These are phyloP conservation scores for Musa acuminata DNA, from an alignment of 176 grass and related monocot species.

Conservation along the genomic window DNA sequence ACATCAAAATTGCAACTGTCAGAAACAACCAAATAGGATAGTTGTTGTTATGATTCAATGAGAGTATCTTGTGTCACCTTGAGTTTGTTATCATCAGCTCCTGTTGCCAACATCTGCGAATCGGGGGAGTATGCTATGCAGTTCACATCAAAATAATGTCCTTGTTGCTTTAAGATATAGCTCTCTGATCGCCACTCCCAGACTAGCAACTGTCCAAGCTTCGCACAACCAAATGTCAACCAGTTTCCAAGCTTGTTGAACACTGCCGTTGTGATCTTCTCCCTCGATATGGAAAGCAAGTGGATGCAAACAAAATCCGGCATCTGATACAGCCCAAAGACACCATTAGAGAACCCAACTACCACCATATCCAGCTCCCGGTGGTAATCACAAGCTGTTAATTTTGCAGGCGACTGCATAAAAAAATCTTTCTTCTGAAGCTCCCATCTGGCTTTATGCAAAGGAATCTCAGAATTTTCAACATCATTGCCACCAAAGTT, in stretches of 20 bases:
- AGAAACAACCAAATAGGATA: no score
- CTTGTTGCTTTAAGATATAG: constrained; percentile 93
- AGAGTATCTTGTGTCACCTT: constrained; percentile 36
- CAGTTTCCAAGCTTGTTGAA: constrained; percentile 83
- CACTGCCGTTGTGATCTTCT: constrained; percentile 87
- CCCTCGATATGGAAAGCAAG: constrained; percentile 73
- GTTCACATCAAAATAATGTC: constrained; percentile 96
- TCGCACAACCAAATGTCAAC: constrained; percentile 90
- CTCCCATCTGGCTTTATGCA: constrained; percentile 55
- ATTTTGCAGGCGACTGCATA: constrained; percentile 65
- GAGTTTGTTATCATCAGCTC: constrained; percentile 98
- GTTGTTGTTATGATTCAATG: not conserved
- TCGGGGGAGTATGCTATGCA: constrained; percentile 92
- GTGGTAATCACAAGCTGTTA: constrained; percentile 89
- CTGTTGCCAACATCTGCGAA: constrained; percentile 85
- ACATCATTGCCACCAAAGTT: not conserved
- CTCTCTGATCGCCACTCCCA: constrained; percentile 96
- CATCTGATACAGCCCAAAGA: constrained; percentile 96
- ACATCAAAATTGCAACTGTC: no score
- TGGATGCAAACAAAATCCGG: constrained; percentile 91
- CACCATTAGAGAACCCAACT: constrained; percentile 71
- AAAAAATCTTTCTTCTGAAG: constrained; percentile 79
- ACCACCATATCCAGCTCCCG: constrained; percentile 80
- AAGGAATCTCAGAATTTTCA: constrained; percentile 28
- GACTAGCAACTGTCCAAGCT: constrained; percentile 77